phyloP scores from a whole-genome alignment of 2,329 filamentous ascomycete species.

The Diaporthe velutina region DNA sequence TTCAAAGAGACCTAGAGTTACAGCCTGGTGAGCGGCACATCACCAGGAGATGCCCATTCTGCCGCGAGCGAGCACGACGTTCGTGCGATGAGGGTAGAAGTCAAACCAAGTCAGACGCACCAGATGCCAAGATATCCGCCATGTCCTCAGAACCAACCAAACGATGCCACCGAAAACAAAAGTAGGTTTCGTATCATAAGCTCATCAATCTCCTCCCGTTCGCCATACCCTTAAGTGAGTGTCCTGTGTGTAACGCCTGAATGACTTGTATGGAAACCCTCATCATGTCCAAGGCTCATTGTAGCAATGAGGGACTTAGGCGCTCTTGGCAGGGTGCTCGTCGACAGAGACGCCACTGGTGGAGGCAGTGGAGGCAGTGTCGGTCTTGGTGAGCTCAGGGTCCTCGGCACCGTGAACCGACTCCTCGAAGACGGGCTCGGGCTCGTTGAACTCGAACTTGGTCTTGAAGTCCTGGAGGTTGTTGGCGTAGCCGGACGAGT shows the following conservation, averaged over 20 bases:
- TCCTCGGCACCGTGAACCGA: constrained; percentile 78
- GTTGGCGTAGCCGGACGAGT: constrained; percentile 82
- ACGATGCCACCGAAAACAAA: constrained; percentile 19
- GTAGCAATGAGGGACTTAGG: constrained; percentile 28
- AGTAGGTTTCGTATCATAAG: constrained; percentile 23
- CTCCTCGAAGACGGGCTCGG: constrained; percentile 94
- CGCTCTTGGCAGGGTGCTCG: constrained; percentile 54
- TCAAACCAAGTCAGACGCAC: constrained; percentile 35
- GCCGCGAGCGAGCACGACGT: constrained; percentile 37
- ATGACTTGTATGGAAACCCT: constrained; percentile 38
- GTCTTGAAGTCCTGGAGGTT: constrained; percentile 87
- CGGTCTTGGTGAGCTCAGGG: constrained; percentile 68
- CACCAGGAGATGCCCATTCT: constrained; percentile 36
- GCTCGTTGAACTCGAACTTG: constrained; percentile 93
- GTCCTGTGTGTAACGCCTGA: constrained; percentile 32
- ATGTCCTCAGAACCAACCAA: constrained; percentile 29
- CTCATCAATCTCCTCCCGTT: constrained; percentile 25
- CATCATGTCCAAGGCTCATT: constrained; percentile 38
- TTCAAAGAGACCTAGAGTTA: constrained; percentile 35
- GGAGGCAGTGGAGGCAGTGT: constrained; percentile 62
- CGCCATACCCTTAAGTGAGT: constrained; percentile 34
- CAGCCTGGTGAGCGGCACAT: constrained; percentile 28
- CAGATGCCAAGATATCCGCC: constrained; percentile 34
- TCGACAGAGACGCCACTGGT: constrained; percentile 68
- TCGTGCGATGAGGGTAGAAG: constrained; percentile 39